These are phyloP conservation scores for Elongisporangium anandrum DNA, from an alignment of 352 stramenopile species.

Conservation along the genomic window DNA sequence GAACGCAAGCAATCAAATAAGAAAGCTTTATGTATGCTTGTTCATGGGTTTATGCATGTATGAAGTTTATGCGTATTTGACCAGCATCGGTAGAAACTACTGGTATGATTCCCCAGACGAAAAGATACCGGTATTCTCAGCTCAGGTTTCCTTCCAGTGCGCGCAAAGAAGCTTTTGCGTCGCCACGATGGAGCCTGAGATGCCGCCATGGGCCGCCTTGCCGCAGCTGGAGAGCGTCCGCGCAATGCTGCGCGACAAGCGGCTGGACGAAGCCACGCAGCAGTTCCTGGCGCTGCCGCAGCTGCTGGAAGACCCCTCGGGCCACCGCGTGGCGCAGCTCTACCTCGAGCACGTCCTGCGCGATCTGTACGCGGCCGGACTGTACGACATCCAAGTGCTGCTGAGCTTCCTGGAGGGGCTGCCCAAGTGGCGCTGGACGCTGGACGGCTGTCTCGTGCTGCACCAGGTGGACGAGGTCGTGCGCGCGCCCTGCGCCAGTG, in stretches of 20 bases:
- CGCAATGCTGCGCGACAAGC: slow-evolving; percentile 40
- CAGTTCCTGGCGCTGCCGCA: slow-evolving; percentile 57
- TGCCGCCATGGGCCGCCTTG: slow-evolving; percentile 12
- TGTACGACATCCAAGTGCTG: slow-evolving; percentile 60
- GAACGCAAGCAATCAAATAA: too few species aligned
- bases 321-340: slow-evolving; percentile 18
- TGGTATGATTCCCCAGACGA: not conserved
- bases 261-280: slow-evolving; percentile 46
- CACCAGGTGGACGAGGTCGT: slow-evolving; percentile 49
- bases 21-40: too few species aligned
- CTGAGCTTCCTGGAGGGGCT: slow-evolving; percentile 67
- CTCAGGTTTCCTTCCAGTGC: not conserved
- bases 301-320: slow-evolving; percentile 8
- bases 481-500: slow-evolving; percentile 21
- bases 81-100: too few species aligned
- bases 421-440: slow-evolving; percentile 64
- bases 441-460: slow-evolving; percentile 64
- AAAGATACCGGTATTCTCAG: not conserved
- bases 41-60: too few species aligned
- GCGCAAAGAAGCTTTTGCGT: not conserved
- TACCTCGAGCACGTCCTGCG: slow-evolving; percentile 54
- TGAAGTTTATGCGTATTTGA: too few species aligned
- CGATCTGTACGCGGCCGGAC: slow-evolving; percentile 57
- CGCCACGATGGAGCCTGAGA: not conserved
- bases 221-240: slow-evolving; percentile 27